Base-by-base conservation (phyloP, 306 rosid genomes). In the Prunus mongolica region DNA sequence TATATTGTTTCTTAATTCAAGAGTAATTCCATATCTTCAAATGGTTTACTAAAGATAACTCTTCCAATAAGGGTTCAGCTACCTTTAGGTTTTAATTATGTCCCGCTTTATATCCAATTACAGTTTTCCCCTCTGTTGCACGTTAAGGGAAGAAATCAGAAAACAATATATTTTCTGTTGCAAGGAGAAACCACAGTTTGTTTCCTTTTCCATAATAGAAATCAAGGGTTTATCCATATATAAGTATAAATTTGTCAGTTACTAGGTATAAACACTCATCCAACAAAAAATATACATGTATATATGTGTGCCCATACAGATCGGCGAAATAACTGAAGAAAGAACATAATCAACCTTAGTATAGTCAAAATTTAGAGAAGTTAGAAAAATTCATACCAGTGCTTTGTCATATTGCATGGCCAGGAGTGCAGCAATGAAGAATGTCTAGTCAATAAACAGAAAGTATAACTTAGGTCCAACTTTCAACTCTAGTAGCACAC, bases 381-480 rank as follows among this genome's bases (percentile, higher is more conserved):
- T 28, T 30, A 16, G 66, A 70, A 75, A 71, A 77, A 51, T 20
- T 38, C 87, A 60, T 89, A 95, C 99, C 97, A 92, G 75, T 84
- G 87, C 97, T 78, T 95, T 95, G 69, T 89, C 56, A 71, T 92
- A 95, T 86, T 95, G 99, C 99, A 95, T 95, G 60, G 97, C 97
- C 91, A 95, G 82, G 67, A 95, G 97, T 79, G 97, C 97, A 67
- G 99, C 99, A 83, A 95, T 95, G 83, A 95, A 95, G 87, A 95
- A 95, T 79, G 99, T 95, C 99, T 95, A 88, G 71, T 64, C 83
- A 81, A 81, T 47, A 73, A 81, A 87, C 6, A 75, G 69, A 56
- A 54, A 57, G 30, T 65, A 41, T 65, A 34, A 47, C 44, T 76
- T 65, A 82, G 66, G 58, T 38, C 58, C 5, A 66, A 66, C 67